These are phyloP conservation scores for Botrytis squamosa DNA, from an alignment of 2,329 filamentous ascomycete species.

Conservation along the genomic window DNA sequence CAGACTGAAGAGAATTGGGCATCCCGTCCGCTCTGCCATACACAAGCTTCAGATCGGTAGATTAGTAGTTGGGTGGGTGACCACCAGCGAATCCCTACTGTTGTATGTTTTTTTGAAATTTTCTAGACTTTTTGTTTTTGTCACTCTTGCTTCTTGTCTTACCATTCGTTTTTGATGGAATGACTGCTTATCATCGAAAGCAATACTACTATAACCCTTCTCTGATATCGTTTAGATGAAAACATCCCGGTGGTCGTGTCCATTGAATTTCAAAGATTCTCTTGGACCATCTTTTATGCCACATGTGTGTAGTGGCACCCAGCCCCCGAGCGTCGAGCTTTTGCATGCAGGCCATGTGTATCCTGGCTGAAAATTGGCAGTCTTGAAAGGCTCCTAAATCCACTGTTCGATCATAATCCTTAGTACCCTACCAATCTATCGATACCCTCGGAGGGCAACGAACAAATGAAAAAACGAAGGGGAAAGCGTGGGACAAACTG, in stretches of 20 bases:
- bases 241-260: not conserved
- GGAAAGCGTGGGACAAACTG: not conserved
- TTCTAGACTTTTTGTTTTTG: not conserved
- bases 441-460: not conserved
- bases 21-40: slow-evolving; percentile 1
- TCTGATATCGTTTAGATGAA: not conserved
- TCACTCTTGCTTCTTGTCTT: not conserved
- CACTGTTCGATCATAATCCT: not conserved
- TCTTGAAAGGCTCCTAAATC: not conserved
- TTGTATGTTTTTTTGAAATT: not conserved
- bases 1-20: not conserved
- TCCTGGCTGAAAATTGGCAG: not conserved
- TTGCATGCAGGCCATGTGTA: not conserved
- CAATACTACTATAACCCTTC: too few species aligned
- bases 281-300: not conserved
- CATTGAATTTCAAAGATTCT: not conserved
- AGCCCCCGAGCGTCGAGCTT: not conserved
- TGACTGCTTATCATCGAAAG: not conserved
- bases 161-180: not conserved
- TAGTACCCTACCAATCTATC: not conserved
- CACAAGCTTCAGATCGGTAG: not conserved
- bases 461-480: not conserved
- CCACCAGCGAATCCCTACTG: not conserved
- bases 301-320: not conserved
- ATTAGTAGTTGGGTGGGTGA: slow-evolving; percentile 1